A percentile compares a stretch with the other conserved stretches of the same genome.
Evolutionary conservation across 495 filamentous ascomycete species (phyloP).

Genomic region (Lichina pygmaea): DNA sequence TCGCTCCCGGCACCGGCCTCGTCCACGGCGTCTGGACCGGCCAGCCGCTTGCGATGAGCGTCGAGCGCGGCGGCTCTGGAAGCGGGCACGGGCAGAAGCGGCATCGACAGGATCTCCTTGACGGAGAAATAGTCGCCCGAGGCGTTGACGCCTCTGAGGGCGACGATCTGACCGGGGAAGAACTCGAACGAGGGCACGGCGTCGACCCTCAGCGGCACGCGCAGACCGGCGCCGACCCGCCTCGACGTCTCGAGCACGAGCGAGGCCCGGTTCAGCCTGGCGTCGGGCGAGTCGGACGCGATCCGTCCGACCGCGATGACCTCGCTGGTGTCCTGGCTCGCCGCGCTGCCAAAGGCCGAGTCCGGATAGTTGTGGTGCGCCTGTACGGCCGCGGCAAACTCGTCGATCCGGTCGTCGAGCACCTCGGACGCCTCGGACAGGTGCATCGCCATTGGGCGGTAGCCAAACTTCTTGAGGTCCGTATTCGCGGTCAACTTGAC

Average conservation of each 20-base stretch:
- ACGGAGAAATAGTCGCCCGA: constrained; percentile 66
- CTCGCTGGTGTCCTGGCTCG: constrained; percentile 56
- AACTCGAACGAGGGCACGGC: constrained; percentile 46
- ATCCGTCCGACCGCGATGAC: constrained; percentile 80
- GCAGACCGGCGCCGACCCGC: constrained; percentile 52
- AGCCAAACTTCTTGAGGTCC: constrained; percentile 70
- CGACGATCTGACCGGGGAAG: constrained; percentile 88
- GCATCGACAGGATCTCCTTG: constrained; percentile 44
- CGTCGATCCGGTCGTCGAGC: constrained; percentile 83
- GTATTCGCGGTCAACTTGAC: constrained; percentile 59
- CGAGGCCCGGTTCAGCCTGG: constrained; percentile 58
- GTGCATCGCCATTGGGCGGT: constrained; percentile 83
- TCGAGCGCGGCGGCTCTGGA: constrained; percentile 32
- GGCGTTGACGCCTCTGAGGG: constrained; percentile 61
- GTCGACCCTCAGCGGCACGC: constrained; percentile 55
- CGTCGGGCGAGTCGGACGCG: constrained; percentile 58
- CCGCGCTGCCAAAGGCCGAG: constrained; percentile 64
- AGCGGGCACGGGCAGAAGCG: constrained; percentile 39
- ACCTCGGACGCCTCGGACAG: constrained; percentile 76
- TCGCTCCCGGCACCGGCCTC: constrained; percentile 6
- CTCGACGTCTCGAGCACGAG: constrained; percentile 71
- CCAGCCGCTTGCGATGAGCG: constrained; percentile 33
- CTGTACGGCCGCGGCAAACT: constrained; percentile 45
- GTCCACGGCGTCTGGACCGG: constrained; percentile 24
- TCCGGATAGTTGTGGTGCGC: constrained; percentile 50